Percentiles rank a stretch among this genome's conserved stretches.
Evolutionary conservation across 139 green algal species (phyloP).

Genomic region (Chlamydomonas sp.): DNA sequence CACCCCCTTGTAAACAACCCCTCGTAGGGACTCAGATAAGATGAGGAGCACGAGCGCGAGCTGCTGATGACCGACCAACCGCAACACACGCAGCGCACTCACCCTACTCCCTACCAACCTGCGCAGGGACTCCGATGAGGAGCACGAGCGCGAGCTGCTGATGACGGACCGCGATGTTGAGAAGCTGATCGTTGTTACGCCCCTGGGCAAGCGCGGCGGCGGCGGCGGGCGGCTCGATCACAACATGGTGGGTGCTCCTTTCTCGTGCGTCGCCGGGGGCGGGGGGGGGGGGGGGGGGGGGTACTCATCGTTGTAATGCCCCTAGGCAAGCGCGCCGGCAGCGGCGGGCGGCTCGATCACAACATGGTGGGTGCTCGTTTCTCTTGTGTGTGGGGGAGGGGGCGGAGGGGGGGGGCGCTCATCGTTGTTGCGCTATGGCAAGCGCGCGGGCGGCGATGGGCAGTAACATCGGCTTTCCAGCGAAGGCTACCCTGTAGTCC

Average conservation of each 20-base stretch:
- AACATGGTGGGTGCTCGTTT: too few species aligned
- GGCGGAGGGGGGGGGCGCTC: constrained; percentile 20
- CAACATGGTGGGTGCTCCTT: too few species aligned
- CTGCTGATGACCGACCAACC: neutral
- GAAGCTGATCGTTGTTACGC: constrained; percentile 60
- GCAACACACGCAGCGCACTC: too few species aligned
- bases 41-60: constrained; percentile 2
- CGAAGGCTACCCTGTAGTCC: too few species aligned
- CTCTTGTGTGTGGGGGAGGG: constrained; percentile 68
- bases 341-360: constrained; percentile 19
- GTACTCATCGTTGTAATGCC: neutral
- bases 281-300: constrained; percentile 41
- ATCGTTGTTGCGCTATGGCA: neutral
- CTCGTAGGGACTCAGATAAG: too few species aligned
- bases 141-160: neutral
- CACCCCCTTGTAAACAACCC: too few species aligned
- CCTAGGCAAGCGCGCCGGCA: constrained; percentile 33
- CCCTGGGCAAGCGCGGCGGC: constrained; percentile 33
- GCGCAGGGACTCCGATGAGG: neutral
- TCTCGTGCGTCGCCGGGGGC: constrained; percentile 74
- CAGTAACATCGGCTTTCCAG: constrained; percentile 23
- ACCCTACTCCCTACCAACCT: neutral
- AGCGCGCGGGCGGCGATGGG: constrained; percentile 24
- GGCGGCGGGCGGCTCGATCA: constrained; percentile 19
- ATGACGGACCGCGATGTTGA: constrained; percentile 74